Conservation (phyloP, 2,329 filamentous ascomycete species). For the Fusarium sp. region DNA sequence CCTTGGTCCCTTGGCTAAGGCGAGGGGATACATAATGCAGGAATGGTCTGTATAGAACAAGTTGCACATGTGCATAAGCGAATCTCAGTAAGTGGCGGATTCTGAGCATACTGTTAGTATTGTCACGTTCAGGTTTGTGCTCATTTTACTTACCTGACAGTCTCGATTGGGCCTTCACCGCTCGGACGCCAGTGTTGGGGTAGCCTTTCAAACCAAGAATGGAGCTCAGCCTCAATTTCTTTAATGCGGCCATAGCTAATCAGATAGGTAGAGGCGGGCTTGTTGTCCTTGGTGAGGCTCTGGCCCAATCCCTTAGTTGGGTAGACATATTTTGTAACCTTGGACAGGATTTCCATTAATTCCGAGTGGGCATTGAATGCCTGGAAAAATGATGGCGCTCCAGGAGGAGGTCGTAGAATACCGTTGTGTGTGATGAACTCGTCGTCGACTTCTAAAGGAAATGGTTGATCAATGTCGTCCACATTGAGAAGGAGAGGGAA, state of each 20-base stretch:
- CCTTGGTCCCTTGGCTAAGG: conserved; percentile 63
- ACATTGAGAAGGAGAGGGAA: conserved; percentile 72
- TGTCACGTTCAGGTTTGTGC: neutral
- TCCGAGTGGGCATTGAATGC: conserved; percentile 74
- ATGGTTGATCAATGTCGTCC: conserved; percentile 75
- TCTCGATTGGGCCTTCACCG: conserved; percentile 77
- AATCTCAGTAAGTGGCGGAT: conserved; percentile 82
- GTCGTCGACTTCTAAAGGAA: conserved; percentile 73
- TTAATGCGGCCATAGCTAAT: conserved; percentile 73
- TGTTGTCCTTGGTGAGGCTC: conserved; percentile 56
- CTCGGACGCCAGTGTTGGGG: conserved; percentile 83
- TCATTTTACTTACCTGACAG: conserved; percentile 72
- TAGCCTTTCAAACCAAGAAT: conserved; percentile 72
- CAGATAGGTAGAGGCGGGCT: conserved; percentile 64
- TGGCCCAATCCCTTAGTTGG: conserved; percentile 68
- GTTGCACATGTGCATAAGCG: conserved; percentile 84
- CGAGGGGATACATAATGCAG: conserved; percentile 82
- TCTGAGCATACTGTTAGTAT: conserved; percentile 48
- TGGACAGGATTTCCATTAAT: conserved; percentile 71
- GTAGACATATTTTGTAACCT: conserved; percentile 74
- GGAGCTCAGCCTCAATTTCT: conserved; percentile 72
- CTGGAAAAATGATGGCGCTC: conserved; percentile 68
- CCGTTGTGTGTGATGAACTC: conserved; percentile 71
- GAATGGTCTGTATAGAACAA: conserved; percentile 85
- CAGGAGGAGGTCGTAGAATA: conserved; percentile 65